These are phyloP conservation scores for Saccharum hybrid DNA, from an alignment of 202 grass and related monocot genomes.

Conservation along the genomic window DNA sequence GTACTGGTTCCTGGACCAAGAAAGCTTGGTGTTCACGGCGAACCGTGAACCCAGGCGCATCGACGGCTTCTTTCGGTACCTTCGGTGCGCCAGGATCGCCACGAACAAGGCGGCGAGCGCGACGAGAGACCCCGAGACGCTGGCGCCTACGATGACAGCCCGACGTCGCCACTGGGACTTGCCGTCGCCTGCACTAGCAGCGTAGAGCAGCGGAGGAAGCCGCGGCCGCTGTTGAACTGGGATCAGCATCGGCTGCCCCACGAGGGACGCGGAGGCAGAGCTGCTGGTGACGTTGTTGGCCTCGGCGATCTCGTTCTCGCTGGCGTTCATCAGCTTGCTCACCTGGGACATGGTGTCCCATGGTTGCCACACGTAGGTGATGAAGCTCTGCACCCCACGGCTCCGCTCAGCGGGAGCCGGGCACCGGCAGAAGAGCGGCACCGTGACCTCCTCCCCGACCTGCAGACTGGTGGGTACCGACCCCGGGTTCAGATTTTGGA, in stretches of 20 bases:
- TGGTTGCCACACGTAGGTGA: constrained; percentile 59
- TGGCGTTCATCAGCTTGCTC: constrained; percentile 50
- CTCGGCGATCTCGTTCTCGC: neutral
- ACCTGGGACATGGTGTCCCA: constrained; percentile 45
- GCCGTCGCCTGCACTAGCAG: neutral
- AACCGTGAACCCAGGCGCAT: neutral
- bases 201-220: constrained; percentile 41
- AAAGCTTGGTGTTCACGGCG: constrained; percentile 33
- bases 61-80: constrained; percentile 26
- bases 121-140: constrained; percentile 37
- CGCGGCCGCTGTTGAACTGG: constrained; percentile 53
- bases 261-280: constrained; percentile 42
- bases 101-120: constrained; percentile 33
- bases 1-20: constrained; percentile 26
- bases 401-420: constrained; percentile 31
- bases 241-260: constrained; percentile 46
- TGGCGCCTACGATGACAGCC: constrained; percentile 13
- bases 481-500: constrained; percentile 46
- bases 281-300: constrained; percentile 47
- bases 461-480: neutral
- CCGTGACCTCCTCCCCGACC: constrained; percentile 36
- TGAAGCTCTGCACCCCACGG: neutral
- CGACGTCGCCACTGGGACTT: neutral
- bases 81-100: constrained; percentile 38
- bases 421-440: constrained; percentile 65